Percentiles rank a stretch among this genome's conserved stretches.
Conservation (phyloP, 176 grass and related monocot genomes). For the Cymbopogon citratus region DNA sequence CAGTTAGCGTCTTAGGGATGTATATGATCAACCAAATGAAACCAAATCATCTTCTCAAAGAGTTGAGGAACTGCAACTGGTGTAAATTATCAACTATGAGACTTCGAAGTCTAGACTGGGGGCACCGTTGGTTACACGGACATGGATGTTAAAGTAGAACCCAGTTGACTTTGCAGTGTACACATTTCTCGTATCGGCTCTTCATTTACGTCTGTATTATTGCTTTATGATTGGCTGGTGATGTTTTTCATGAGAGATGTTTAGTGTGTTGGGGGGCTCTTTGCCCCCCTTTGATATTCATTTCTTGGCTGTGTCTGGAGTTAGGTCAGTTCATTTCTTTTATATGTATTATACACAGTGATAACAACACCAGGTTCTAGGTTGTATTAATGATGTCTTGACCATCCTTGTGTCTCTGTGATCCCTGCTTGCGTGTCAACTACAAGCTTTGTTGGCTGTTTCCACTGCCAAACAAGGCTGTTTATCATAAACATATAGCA, state of each 20-base stretch:
- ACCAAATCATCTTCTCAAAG: constrained; percentile 9
- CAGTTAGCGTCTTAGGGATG: constrained; percentile 21
- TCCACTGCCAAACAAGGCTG: too few species aligned
- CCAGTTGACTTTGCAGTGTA: constrained; percentile 14
- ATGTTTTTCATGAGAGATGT: constrained; percentile 39
- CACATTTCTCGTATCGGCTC: constrained; percentile 17
- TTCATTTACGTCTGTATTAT: constrained; percentile 29
- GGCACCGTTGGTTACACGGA: neutral
- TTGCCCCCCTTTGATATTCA: neutral
- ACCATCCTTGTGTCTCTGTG: neutral
- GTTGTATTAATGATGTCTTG: constrained; percentile 8
- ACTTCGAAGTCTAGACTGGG: constrained; percentile 16
- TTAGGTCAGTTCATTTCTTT: constrained; percentile 28
- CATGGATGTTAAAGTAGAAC: constrained; percentile 31
- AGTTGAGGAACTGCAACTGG: constrained; percentile 1
- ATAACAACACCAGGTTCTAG: constrained; percentile 28
- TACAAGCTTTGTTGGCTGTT: too few species aligned
- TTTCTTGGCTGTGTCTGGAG: neutral
- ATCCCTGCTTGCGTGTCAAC: neutral
- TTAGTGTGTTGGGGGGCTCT: neutral
- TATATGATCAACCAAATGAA: constrained; percentile 37
- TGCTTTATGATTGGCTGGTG: neutral
- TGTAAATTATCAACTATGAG: constrained; percentile 40
- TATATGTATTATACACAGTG: constrained; percentile 27
- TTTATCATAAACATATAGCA: too few species aligned